These are phyloP conservation scores for Tieghemostelium lacteum DNA, from an alignment of 78 protist genomes.

Conservation along the genomic window DNA sequence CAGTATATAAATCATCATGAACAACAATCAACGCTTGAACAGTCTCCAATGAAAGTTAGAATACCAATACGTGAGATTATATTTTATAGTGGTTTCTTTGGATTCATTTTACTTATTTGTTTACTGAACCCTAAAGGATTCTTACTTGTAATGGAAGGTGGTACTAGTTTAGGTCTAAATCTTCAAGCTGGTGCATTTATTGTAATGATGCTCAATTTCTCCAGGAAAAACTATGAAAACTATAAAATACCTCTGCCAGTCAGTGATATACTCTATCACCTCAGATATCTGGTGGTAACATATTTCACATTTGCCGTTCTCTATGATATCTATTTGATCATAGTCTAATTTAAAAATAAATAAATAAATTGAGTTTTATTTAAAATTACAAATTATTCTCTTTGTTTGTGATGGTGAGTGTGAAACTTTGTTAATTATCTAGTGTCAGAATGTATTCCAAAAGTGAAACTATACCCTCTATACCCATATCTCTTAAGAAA, in stretches of 20 bases:
- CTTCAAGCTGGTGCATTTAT: constrained; percentile 40
- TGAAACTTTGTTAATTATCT: too few species aligned
- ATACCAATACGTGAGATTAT: constrained; percentile 42
- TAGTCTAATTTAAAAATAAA: background rate
- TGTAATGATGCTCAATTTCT: constrained; percentile 13
- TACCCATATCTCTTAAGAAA: constrained; percentile 44
- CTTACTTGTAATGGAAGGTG: constrained; percentile 37
- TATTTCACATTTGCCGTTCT: constrained; percentile 76
- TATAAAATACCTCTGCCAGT: constrained; percentile 49
- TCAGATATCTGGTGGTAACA: constrained; percentile 26
- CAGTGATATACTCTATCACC: background rate
- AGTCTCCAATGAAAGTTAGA: background rate
- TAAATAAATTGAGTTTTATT: too few species aligned
- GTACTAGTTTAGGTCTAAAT: constrained; percentile 53
- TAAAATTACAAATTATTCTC: too few species aligned
- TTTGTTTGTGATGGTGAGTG: too few species aligned
- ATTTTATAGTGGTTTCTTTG: constrained; percentile 36
- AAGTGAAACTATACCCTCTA: constrained; percentile 57
- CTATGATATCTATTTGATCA: constrained; percentile 39
- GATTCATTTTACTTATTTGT: constrained; percentile 53
- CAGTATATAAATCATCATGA: constrained; percentile 22
- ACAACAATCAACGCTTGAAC: background rate
- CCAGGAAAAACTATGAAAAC: constrained; percentile 17
- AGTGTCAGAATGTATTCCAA: constrained; percentile 51
- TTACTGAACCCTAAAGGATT: constrained; percentile 61